These are phyloP conservation scores for Globisporangium spiculum DNA, from an alignment of 352 stramenopile species.

Conservation along the genomic window DNA sequence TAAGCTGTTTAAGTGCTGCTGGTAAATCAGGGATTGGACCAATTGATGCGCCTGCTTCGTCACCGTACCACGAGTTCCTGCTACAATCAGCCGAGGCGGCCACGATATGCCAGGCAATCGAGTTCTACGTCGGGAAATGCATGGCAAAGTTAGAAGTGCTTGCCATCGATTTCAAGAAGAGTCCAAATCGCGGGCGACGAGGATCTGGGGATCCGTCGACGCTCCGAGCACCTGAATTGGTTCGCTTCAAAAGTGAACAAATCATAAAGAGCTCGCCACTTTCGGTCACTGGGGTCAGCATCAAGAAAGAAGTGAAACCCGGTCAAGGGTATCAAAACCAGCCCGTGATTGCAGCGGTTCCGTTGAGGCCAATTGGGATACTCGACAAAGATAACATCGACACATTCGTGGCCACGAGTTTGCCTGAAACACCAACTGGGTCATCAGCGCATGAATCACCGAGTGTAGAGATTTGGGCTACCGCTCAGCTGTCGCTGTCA, in stretches of 20 bases:
- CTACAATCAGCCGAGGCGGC: conserved; percentile 55
- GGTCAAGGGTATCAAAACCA: neutral
- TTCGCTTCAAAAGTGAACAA: conserved; percentile 14
- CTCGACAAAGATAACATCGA: neutral
- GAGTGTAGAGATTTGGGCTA: neutral
- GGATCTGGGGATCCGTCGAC: conserved; percentile 1
- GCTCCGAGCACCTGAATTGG: conserved; percentile 1
- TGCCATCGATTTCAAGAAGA: conserved; percentile 28
- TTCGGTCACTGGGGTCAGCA: neutral
- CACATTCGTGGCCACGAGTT: neutral
- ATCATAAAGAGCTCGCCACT: conserved; percentile 3
- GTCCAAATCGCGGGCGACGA: conserved; percentile 6
- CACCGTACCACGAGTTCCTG: conserved; percentile 44
- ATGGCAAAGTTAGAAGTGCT: conserved; percentile 75
- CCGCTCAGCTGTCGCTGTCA: neutral
- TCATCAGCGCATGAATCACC: neutral
- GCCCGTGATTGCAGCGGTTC: conserved; percentile 4
- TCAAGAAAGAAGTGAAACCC: neutral
- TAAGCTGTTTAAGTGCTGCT: conserved; percentile 40
- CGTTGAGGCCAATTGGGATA: conserved; percentile 6
- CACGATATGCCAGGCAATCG: conserved; percentile 58
- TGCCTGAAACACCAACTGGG: neutral
- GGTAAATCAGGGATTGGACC: neutral
- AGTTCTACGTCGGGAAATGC: conserved; percentile 79
- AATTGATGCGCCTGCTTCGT: neutral